These are phyloP conservation scores for Puccinia triticina DNA, from an alignment of 1,284 basidiomycete species.

Conservation along the genomic window DNA sequence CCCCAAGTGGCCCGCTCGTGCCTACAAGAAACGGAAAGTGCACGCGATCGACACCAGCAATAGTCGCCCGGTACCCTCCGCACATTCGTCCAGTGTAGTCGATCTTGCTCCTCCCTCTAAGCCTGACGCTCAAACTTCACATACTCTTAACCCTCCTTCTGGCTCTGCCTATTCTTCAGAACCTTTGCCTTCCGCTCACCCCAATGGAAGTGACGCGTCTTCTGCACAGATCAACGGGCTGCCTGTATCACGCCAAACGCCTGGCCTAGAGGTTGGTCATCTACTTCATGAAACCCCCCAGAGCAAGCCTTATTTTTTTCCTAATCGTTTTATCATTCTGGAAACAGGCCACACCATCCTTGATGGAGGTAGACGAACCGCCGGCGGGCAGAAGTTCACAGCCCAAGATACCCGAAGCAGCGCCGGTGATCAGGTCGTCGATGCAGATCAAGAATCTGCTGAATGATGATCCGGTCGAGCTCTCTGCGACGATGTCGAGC, in stretches of 20 bases:
- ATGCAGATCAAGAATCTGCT: conserved; percentile 51
- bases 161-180: not conserved
- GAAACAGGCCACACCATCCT: not conserved
- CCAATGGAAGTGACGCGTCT: not conserved
- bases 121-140: not conserved
- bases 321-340: not conserved
- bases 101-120: not conserved
- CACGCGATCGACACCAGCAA: conserved; percentile 8
- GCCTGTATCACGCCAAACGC: not conserved
- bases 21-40: conserved; percentile 34
- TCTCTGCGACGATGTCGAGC: conserved; percentile 12
- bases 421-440: conserved; percentile 32
- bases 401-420: not conserved
- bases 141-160: not conserved
- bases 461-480: conserved; percentile 49
- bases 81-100: not conserved
- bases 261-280: conserved; percentile 15
- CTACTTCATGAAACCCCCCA: not conserved
- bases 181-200: not conserved
- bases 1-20: conserved; percentile 9
- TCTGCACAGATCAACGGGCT: not conserved
- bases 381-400: not conserved
- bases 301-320: not conserved
- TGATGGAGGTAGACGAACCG: not conserved
- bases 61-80: not conserved